A percentile compares a stretch with the other conserved stretches of the same genome.
These are phyloP conservation scores for Penicillium sp. DNA, from an alignment of 2,329 filamentous ascomycete genomes.

Conservation along the genomic window DNA sequence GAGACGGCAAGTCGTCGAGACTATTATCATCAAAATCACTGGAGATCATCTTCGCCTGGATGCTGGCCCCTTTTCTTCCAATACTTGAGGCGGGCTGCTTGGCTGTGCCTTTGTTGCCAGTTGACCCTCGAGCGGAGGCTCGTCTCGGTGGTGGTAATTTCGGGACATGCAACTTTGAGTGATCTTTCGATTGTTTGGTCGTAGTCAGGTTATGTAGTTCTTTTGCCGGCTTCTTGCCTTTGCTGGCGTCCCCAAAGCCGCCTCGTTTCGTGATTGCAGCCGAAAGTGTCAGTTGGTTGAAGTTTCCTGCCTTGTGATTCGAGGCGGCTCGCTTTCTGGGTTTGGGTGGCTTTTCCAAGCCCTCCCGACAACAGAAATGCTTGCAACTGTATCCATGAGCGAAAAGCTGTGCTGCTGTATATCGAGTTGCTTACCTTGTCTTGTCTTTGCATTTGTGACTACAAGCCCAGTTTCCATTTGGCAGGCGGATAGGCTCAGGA, in stretches of 20 bases:
- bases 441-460: slow-evolving; percentile 70
- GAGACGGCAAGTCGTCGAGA: slow-evolving; percentile 42
- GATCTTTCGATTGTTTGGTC: neutral
- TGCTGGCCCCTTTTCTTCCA: neutral
- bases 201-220: neutral
- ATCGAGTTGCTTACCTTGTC: slow-evolving; percentile 34
- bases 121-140: neutral
- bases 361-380: slow-evolving; percentile 72
- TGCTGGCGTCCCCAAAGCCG: slow-evolving; percentile 15
- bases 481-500: slow-evolving; percentile 54
- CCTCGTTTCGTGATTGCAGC: slow-evolving; percentile 29
- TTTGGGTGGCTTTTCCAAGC: slow-evolving; percentile 65
- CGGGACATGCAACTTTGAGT: neutral
- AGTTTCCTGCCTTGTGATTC: slow-evolving; percentile 25
- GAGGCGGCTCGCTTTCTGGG: slow-evolving; percentile 27
- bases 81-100: neutral
- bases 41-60: slow-evolving; percentile 17
- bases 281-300: slow-evolving; percentile 31
- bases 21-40: slow-evolving; percentile 38
- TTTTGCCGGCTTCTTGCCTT: neutral
- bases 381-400: slow-evolving; percentile 58
- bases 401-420: neutral
- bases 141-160: neutral
- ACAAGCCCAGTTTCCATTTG: slow-evolving; percentile 73
- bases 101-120: neutral